Base-by-base conservation (phyloP, 1,139 yeast species). In the Kurtzmaniella quercitrusa region DNA sequence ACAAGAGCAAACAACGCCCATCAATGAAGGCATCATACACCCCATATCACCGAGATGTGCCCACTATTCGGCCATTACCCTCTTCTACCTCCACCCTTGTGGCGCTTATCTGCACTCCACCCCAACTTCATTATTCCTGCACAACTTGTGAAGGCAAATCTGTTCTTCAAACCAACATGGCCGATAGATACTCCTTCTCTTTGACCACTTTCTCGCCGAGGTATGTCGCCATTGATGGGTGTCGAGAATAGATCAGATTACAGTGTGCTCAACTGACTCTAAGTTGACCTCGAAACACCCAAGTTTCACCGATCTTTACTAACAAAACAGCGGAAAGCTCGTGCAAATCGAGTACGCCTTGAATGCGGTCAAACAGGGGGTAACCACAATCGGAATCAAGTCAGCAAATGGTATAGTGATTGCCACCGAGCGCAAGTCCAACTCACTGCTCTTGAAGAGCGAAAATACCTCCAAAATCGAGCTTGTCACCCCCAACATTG, bases 301-400 rank as follows among this genome's bases (percentile, higher is more conserved):
- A 21, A 15, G 21, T 40, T 21, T 27, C 53, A 56, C 58, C 59
- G 19, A 18, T 48, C 48, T 51, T 47, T 47, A 43, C 48, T 37
- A 17, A n/a, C 25, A 23, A 46, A 21, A 47, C 59, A 85, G 96
- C 67, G 99, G 99, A 57, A 94, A 94, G 70, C 79, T 94, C 54
- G 96, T 93, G 40, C 99, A 94, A 70, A 94, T 94, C 57, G 98
- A 94, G 66, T 93, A 94, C 65, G 98, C 99, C 15, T 76, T 94
- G 55, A 93, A 93, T 55, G 98, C 97, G 1, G 98, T 93, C 39
- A 94, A 91, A 62, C 96, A 90, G 63, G 99, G 99, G 62, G 97
- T 93, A 41, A 91, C 98, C 14, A 87, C 98, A 12, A 77, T 94
- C 45, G 99, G 98, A 39, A 91, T 94, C 65, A 93, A 93, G 65